Base-by-base conservation (phyloP, 805 yeast species). In the Sporopachydermia lactativora region DNA sequence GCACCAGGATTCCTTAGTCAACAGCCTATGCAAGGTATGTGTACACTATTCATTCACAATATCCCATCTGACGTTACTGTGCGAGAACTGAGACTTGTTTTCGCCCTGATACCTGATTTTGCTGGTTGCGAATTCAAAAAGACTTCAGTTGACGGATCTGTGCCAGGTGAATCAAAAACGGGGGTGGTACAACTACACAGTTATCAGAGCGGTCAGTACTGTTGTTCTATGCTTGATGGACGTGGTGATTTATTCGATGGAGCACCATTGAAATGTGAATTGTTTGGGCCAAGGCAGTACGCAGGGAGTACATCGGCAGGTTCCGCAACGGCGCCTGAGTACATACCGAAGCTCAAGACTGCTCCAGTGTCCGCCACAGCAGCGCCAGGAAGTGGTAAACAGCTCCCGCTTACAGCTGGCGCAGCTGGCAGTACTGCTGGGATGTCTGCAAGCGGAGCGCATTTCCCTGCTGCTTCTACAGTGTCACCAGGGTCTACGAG, bases 191-290 rank as follows among this genome's bases (percentile, higher is more conserved):
- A n/a, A 24, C n/a, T 24, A 8, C 31, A 24, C n/a, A 24, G 31
- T 24, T 24, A 24, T 24, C 31, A 24, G 31, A 24, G 31, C n/a
- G 31, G 13, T 8, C 31, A 24, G n/a, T 24, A 24, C n/a, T 24
- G 31, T 24, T 24, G 31, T 24, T 24, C 31, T 8, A 24, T 24
- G 31, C 31, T 24, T 24, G 31, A 24, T n/a, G 31, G 31, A 24
- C 8, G 31, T 8, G 31, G 13, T n/a, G 31, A 24, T 24, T 24
- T 24, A n/a, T 24, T 24, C n/a, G 31, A 24, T 8, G n/a, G n/a
- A 8, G 31, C n/a, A 24, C 31, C 31, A 8, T 24, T 24, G 31
- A 24, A 24, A n/a, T 24, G 31, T 24, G 31, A 24, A 24, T n/a
- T 24, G 8, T 24, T 24, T 24, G 31, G 31, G n/a, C 31, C 31